Evolutionary conservation across 352 stramenopile species (phyloP).

Genomic region (Globisporangium spinosum): DNA sequence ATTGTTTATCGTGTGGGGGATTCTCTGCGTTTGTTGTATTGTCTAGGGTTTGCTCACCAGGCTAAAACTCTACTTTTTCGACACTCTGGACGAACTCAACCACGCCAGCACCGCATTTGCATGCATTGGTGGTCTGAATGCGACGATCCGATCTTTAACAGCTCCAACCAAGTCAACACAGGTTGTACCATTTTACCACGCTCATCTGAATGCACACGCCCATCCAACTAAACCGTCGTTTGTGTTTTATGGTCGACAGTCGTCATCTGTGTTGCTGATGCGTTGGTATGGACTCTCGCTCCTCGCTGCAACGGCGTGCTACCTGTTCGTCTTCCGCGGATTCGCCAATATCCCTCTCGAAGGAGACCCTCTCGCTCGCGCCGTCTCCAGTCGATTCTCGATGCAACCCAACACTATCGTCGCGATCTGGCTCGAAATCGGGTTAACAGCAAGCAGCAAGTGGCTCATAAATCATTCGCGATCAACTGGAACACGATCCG

Average conservation of each 20-base stretch:
- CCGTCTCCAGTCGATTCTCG: constrained; percentile 87
- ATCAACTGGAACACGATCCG: constrained; percentile 75
- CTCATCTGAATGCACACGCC: background rate
- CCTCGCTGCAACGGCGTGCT: constrained; percentile 55
- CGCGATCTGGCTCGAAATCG: constrained; percentile 78
- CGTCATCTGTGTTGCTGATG: background rate
- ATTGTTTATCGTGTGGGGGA: background rate
- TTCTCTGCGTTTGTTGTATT: background rate
- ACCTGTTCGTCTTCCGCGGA: constrained; percentile 89
- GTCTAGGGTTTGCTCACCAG: constrained; percentile 22
- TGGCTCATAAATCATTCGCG: constrained; percentile 7
- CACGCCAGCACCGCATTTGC: constrained; percentile 18
- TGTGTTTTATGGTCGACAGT: background rate
- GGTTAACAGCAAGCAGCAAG: constrained; percentile 27
- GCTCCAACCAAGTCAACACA: background rate
- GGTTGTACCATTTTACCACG: background rate
- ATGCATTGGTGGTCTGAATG: constrained; percentile 18
- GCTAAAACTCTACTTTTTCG: constrained; percentile 27
- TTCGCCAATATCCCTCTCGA: constrained; percentile 90
- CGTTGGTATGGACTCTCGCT: constrained; percentile 28
- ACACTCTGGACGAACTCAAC: constrained; percentile 30
- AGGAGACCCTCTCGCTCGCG: constrained; percentile 74
- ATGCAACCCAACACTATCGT: constrained; percentile 90
- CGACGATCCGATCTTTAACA: background rate
- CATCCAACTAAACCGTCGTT: background rate